Conservation (phyloP, 2,329 filamentous ascomycete genomes). For the Cercospora sp. region DNA sequence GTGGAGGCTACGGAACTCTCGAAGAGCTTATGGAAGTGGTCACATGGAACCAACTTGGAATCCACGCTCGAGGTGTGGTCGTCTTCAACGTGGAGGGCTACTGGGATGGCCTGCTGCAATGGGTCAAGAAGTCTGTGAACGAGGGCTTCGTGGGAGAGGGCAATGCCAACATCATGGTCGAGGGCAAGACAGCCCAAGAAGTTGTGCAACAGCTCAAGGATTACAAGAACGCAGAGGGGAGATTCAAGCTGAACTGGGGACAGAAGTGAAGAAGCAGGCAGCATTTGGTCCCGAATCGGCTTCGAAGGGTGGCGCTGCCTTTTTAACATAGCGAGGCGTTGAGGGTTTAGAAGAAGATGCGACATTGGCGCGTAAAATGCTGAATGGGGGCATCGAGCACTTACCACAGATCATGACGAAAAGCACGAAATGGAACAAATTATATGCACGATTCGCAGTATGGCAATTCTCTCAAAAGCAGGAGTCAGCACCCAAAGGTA, state of each 20-base stretch:
- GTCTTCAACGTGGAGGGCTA: constrained; percentile 87
- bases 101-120: constrained; percentile 81
- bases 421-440: not conserved
- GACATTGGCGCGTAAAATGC: not conserved
- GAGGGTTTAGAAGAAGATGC: not conserved
- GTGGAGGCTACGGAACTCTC: constrained; percentile 85
- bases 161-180: constrained; percentile 75
- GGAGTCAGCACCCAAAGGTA: not conserved
- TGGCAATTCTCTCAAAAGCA: not conserved
- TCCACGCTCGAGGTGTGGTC: constrained; percentile 77
- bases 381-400: not conserved
- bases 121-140: constrained; percentile 73
- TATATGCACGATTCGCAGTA: not conserved
- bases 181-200: constrained; percentile 70
- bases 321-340: constrained; percentile 1
- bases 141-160: constrained; percentile 72
- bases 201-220: constrained; percentile 68
- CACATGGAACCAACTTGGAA: constrained; percentile 93
- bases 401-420: not conserved
- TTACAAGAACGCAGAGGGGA: constrained; percentile 73
- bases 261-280: constrained; percentile 49
- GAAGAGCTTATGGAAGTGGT: constrained; percentile 92
- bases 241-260: constrained; percentile 81
- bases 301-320: not conserved
- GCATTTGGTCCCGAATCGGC: not conserved